Evolutionary conservation across 768 basidiomycete genomes (phyloP).

Genomic region (Tricholoma furcatifolium): DNA sequence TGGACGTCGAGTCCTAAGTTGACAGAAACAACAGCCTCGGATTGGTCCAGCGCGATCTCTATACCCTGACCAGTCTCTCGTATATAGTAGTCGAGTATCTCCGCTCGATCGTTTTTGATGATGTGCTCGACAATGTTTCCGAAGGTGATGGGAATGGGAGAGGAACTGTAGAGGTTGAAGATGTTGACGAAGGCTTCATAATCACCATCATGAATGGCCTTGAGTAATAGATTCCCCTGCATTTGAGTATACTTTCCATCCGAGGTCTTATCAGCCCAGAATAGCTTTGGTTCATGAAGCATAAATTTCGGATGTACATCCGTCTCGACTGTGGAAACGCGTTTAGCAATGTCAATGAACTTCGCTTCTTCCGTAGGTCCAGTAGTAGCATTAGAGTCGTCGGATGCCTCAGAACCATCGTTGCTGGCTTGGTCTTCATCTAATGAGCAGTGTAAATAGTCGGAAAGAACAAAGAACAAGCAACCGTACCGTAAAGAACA

Average conservation of each 20-base stretch:
- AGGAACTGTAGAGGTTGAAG: constrained; percentile 40
- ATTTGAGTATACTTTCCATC: constrained; percentile 1
- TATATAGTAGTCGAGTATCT: constrained; percentile 58
- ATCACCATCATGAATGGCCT: constrained; percentile 43
- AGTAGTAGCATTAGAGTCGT: constrained; percentile 38
- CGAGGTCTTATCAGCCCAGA: background rate
- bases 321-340: constrained; percentile 42
- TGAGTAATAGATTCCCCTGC: constrained; percentile 25
- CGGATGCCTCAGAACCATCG: constrained; percentile 41
- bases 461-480: background rate
- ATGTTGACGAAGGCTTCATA: constrained; percentile 50
- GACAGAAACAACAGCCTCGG: constrained; percentile 26
- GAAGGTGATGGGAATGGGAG: constrained; percentile 29
- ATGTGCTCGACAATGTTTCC: constrained; percentile 25
- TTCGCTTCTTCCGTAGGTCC: constrained; percentile 34
- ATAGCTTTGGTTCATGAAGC: constrained; percentile 22
- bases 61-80: constrained; percentile 47
- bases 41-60: constrained; percentile 26
- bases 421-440: constrained; percentile 14
- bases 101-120: constrained; percentile 38
- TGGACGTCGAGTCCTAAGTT: constrained; percentile 60
- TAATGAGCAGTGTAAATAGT: background rate
- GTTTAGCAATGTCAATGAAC: constrained; percentile 54
- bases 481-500: constrained; percentile 28
- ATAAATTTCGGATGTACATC: constrained; percentile 36